Percentiles rank a stretch among this genome's conserved stretches.
Conservation (phyloP, 2,329 filamentous ascomycete species). For the Cercospora sojina region DNA sequence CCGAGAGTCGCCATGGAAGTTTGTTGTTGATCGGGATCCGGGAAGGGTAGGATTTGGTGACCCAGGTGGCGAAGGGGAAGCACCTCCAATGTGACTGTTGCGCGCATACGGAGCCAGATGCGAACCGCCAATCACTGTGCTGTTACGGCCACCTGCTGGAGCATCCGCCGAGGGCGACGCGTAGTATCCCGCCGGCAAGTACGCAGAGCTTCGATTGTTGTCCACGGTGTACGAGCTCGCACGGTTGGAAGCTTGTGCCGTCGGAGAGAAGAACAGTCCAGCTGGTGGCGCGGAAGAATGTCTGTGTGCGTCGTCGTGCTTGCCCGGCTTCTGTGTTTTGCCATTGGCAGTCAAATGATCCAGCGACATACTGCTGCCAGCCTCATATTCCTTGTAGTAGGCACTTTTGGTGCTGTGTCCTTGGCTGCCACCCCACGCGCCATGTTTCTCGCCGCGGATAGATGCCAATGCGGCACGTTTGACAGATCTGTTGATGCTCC, state of each 20-base stretch:
- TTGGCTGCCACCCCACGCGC: conserved; percentile 35
- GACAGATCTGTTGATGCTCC: conserved; percentile 88
- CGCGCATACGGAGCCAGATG: conserved; percentile 34
- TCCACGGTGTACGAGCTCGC: conserved; percentile 33
- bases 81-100: conserved; percentile 25
- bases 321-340: conserved; percentile 39
- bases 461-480: conserved; percentile 78
- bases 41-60: conserved; percentile 26
- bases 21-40: conserved; percentile 20
- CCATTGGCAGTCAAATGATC: conserved; percentile 49
- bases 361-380: conserved; percentile 56
- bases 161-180: conserved; percentile 59
- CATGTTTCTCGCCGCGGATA: conserved; percentile 46
- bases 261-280: conserved; percentile 93
- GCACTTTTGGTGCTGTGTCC: conserved; percentile 23
- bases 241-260: conserved; percentile 61
- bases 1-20: conserved; percentile 21
- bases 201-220: conserved; percentile 69
- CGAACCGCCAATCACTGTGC: conserved; percentile 45
- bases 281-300: conserved; percentile 57
- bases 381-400: conserved; percentile 46
- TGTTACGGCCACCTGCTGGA: conserved; percentile 45
- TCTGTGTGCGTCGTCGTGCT: conserved; percentile 30
- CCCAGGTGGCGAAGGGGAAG: conserved; percentile 30
- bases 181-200: conserved; percentile 89